Base-by-base conservation (phyloP, 2,329 filamentous ascomycete species). In the Amylocarpus encephaloides region DNA sequence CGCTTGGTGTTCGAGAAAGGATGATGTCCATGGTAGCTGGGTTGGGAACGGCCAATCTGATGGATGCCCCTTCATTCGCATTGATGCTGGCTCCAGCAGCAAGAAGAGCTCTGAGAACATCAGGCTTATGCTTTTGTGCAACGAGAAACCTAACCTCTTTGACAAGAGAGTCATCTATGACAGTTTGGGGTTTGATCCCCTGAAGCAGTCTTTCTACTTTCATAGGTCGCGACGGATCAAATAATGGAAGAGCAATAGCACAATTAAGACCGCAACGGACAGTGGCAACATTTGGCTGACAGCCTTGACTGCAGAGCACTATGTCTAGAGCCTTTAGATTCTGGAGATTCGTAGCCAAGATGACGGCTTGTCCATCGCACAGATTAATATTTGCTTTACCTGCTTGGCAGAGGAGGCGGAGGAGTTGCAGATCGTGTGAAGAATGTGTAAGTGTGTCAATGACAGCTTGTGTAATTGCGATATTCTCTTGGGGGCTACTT, bases 71-170 rank as follows among this genome's bases (percentile, higher is more conserved):
- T 22, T 78, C 73, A 50, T 73, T 70, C 1, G 70, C 68, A 54
- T 82, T 80, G n/a, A 79, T 67, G 42, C 80, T 73, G 2, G 78
- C 79, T 1, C 77, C 76, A 1, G 72, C 68, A 1, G 70, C 67
- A 1, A 83, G 60, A 0, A 82, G 68, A 1, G 70, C 64, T 48
- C 71, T 70, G 32, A 80, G 51, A 1, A 74, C 70, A 2, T 71
- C 66, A 5, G 76, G 62, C 1, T 69, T 69, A 3, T 72, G 70
- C 10, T 69, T 61, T 2, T 66, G 65, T 48, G 71, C 65, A 9
- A 76, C 61, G 3, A 75, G 59, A 1, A 66, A 68, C 39, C 74
- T 69, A 4, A 80, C 73, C 57, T 82, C 79, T 13, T 72, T 70
- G 10, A 74, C 68, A 1, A 82, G 68, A 2, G 77, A 62, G 3